Evolutionary conservation across 768 basidiomycete species (phyloP).

Genomic region (Termitomyces bulborhizus): DNA sequence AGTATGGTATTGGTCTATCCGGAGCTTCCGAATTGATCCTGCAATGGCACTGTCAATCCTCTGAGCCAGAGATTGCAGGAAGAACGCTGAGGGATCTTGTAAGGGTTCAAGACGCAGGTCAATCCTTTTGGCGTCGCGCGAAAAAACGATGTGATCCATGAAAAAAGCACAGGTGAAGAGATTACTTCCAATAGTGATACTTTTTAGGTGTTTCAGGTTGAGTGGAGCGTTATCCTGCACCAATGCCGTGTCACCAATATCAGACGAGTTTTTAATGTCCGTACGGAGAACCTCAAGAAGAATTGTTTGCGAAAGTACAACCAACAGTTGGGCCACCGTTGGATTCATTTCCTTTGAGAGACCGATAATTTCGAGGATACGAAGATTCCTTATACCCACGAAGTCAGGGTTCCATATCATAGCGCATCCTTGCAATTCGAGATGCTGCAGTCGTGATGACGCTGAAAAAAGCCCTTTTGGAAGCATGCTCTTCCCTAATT

Average conservation of each 20-base stretch:
- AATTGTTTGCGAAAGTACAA: neutral
- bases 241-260: neutral
- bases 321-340: neutral
- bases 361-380: neutral
- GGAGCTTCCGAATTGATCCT: neutral
- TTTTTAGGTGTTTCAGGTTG: neutral
- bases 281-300: neutral
- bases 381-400: neutral
- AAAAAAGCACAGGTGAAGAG: neutral
- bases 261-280: neutral
- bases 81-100: neutral
- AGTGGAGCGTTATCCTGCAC: neutral
- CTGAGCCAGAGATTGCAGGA: neutral
- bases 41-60: neutral
- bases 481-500: neutral
- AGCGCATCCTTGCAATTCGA: neutral
- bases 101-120: neutral
- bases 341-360: neutral
- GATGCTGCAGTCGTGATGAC: neutral
- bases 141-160: neutral
- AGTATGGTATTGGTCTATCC: too few relatives aligned
- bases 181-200: neutral
- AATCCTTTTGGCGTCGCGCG: neutral
- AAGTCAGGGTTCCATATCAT: neutral
- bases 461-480: neutral